phyloP scores from a whole-genome alignment of 1,284 basidiomycete genomes.

The Apiotrichum montevideense region DNA sequence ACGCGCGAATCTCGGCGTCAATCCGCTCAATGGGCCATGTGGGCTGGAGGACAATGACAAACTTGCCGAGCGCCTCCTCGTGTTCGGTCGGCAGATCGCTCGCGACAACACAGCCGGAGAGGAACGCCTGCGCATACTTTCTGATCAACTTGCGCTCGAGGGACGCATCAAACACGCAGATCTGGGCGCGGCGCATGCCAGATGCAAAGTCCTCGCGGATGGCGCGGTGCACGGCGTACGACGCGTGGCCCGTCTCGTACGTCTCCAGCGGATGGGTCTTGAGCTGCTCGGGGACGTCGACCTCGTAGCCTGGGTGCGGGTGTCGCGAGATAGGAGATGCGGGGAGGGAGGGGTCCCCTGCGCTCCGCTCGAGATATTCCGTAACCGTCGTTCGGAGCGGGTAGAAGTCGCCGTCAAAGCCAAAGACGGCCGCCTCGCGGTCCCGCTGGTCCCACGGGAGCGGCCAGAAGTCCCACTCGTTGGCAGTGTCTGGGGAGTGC shows the following conservation, averaged over 20 bases:
- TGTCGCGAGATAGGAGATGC: conserved; percentile 28
- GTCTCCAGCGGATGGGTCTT: conserved; percentile 34
- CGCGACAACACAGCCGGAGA: conserved; percentile 44
- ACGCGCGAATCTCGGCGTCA: conserved; percentile 26
- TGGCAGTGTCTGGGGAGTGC: conserved; percentile 45
- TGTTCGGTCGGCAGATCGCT: conserved; percentile 46
- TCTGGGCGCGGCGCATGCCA: conserved; percentile 40
- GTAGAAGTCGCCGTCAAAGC: conserved; percentile 44
- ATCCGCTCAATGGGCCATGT: conserved; percentile 39
- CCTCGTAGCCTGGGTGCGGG: conserved; percentile 41
- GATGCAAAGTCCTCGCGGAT: conserved; percentile 40
- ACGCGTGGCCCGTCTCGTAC: conserved; percentile 32
- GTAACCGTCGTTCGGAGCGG: conserved; percentile 44
- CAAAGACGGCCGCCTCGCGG: conserved; percentile 40
- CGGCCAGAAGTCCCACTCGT: conserved; percentile 47
- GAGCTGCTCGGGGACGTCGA: conserved; percentile 26
- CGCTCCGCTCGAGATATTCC: conserved; percentile 13
- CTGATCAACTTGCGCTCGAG: conserved; percentile 47
- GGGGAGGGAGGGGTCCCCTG: neutral
- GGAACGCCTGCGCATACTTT: conserved; percentile 45
- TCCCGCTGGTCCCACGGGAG: conserved; percentile 33
- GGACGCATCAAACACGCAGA: conserved; percentile 47
- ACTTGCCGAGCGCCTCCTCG: conserved; percentile 33
- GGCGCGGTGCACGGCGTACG: conserved; percentile 33
- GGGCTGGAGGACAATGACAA: conserved; percentile 38